phyloP scores from a whole-genome alignment of 495 filamentous ascomycete species.

The Schizothecium vesticola region DNA sequence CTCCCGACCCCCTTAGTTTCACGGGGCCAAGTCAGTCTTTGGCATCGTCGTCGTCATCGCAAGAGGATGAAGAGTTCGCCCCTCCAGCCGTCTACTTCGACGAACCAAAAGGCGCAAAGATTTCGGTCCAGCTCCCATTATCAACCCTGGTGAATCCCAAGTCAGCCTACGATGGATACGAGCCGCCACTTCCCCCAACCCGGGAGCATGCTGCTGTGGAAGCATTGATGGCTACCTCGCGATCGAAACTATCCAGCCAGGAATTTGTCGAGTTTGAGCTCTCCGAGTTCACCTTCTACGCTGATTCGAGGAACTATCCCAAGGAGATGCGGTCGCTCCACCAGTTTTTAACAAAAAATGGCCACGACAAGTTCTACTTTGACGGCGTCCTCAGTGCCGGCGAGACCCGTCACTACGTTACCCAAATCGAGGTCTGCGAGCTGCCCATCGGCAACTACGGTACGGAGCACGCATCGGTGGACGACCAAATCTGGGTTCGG shows the following conservation, averaged over 20 bases:
- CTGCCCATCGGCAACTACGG: slow-evolving; percentile 65
- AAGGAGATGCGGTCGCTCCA: slow-evolving; percentile 50
- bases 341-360: slow-evolving; percentile 36
- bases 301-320: slow-evolving; percentile 27
- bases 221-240: slow-evolving; percentile 14
- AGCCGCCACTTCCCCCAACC: slow-evolving; percentile 12
- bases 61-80: neutral
- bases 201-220: slow-evolving; percentile 28
- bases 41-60: neutral
- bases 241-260: neutral
- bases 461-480: slow-evolving; percentile 38
- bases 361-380: slow-evolving; percentile 41
- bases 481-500: slow-evolving; percentile 56
- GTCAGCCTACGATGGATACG: slow-evolving; percentile 16
- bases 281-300: slow-evolving; percentile 49
- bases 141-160: slow-evolving; percentile 21
- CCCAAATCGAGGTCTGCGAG: slow-evolving; percentile 47
- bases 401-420: slow-evolving; percentile 40
- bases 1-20: neutral
- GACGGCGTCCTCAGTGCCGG: slow-evolving; percentile 55
- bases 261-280: slow-evolving; percentile 44
- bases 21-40: neutral
- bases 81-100: neutral
- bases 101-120: neutral
- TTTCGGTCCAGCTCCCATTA: slow-evolving; percentile 20